A percentile compares a stretch with the other conserved stretches of the same genome.
Evolutionary conservation across 331 rosid species (phyloP).

Genomic region (Cydonia oblonga): DNA sequence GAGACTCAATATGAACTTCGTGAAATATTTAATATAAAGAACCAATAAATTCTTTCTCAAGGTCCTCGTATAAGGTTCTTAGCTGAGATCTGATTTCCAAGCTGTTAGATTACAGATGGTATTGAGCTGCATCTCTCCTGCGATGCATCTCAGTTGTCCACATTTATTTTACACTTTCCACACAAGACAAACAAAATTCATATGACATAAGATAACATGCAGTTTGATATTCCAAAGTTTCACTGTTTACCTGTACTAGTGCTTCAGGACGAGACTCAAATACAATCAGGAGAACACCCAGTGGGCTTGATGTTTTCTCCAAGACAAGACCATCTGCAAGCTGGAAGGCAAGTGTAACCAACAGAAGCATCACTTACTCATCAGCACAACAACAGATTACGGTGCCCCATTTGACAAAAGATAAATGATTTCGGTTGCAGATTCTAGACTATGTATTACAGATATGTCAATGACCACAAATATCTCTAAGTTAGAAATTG

Average conservation of each 20-base stretch:
- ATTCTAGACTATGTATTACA: neutral
- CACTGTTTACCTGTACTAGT: conserved; percentile 62
- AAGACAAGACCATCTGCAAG: conserved; percentile 82
- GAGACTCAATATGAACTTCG: neutral
- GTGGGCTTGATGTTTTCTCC: conserved; percentile 88
- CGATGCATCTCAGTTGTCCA: neutral
- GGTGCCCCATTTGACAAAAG: neutral
- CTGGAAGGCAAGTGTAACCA: conserved; percentile 30
- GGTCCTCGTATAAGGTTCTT: neutral
- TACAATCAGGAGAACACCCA: conserved; percentile 88
- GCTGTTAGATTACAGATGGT: neutral
- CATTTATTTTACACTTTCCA: neutral
- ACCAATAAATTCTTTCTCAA: neutral
- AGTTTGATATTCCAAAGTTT: neutral
- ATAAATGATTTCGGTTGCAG: neutral
- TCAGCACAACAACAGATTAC: neutral
- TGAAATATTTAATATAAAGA: neutral
- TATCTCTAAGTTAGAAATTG: neutral
- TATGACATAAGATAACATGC: neutral
- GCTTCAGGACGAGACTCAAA: conserved; percentile 99
- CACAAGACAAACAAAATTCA: neutral
- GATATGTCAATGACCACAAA: neutral
- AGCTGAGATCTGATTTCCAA: neutral
- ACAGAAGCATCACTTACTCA: conserved; percentile 20
- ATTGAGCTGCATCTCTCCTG: neutral